Percentiles rank a stretch among this genome's conserved stretches.
These are phyloP conservation scores for Cercospora zeae-maydis DNA, from an alignment of 2,329 filamentous ascomycete genomes.

Conservation along the genomic window DNA sequence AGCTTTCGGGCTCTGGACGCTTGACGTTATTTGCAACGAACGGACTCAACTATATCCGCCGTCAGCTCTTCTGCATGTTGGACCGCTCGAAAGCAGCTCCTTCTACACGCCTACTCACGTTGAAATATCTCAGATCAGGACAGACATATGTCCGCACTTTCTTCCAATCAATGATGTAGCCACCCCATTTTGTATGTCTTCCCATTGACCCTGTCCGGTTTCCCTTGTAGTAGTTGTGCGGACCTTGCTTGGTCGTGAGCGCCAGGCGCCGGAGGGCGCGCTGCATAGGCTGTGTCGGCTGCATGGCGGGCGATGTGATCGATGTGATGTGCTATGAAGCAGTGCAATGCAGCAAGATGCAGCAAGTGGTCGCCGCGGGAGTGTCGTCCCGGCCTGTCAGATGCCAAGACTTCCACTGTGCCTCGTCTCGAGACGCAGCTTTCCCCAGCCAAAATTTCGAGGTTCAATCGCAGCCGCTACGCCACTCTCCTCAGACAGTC, in stretches of 20 bases:
- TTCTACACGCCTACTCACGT: constrained; percentile 49
- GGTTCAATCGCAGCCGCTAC: neutral
- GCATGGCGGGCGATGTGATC: constrained; percentile 39
- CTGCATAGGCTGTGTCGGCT: constrained; percentile 64
- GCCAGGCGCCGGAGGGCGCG: constrained; percentile 69
- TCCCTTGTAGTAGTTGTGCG: constrained; percentile 96
- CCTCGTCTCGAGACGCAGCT: constrained; percentile 8
- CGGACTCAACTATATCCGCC: constrained; percentile 64
- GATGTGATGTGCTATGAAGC: neutral
- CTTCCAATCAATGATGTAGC: constrained; percentile 76
- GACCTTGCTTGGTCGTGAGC: constrained; percentile 89
- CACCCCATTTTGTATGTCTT: constrained; percentile 75
- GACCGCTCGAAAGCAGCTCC: neutral
- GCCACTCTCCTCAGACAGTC: neutral
- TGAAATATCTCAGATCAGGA: constrained; percentile 67
- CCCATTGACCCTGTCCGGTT: constrained; percentile 86
- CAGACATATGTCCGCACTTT: constrained; percentile 91
- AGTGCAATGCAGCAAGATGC: neutral
- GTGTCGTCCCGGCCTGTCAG: neutral
- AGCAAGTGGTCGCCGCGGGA: constrained; percentile 11
- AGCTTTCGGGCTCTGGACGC: constrained; percentile 49
- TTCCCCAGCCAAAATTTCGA: constrained; percentile 18
- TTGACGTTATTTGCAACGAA: constrained; percentile 66
- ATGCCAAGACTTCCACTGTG: constrained; percentile 3
- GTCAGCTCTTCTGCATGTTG: neutral